Percentiles rank a stretch among this genome's conserved stretches.
phyloP scores from a whole-genome alignment of 768 basidiomycete species.

The Fistulinella prunicolor region DNA sequence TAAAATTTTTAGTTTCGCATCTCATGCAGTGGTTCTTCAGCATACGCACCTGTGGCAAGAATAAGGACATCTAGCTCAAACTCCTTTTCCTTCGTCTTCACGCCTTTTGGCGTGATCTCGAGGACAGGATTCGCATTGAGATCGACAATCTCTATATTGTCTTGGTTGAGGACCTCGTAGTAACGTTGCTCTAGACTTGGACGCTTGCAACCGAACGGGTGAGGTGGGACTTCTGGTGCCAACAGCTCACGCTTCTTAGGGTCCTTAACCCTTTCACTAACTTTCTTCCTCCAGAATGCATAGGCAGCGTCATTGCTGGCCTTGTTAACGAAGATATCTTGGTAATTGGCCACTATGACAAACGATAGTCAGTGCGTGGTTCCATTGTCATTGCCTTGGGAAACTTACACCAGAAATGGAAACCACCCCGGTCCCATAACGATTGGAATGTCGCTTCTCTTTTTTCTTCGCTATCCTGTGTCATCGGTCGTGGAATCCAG shows the following conservation, averaged over 20 bases:
- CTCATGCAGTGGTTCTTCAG: background rate
- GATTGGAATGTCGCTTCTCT: constrained; percentile 3
- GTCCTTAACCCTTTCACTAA: constrained; percentile 1
- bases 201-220: constrained; percentile 10
- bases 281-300: constrained; percentile 12
- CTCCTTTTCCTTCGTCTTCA: constrained; percentile 9
- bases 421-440: constrained; percentile 9
- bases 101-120: constrained; percentile 6
- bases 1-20: background rate
- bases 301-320: background rate
- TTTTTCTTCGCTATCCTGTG: constrained; percentile 9
- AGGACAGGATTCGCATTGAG: constrained; percentile 6
- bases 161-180: constrained; percentile 10
- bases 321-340: constrained; percentile 3
- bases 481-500: constrained; percentile 7
- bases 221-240: background rate
- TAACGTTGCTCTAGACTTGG: constrained; percentile 6
- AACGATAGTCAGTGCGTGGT: background rate
- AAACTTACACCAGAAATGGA: constrained; percentile 11
- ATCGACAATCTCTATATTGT: constrained; percentile 13
- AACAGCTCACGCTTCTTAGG: constrained; percentile 1
- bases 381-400: background rate
- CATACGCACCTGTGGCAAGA: constrained; percentile 2
- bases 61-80: constrained; percentile 10
- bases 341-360: constrained; percentile 5